These are phyloP conservation scores for Lipomyces sp. DNA, from an alignment of 805 yeast genomes.

Conservation along the genomic window DNA sequence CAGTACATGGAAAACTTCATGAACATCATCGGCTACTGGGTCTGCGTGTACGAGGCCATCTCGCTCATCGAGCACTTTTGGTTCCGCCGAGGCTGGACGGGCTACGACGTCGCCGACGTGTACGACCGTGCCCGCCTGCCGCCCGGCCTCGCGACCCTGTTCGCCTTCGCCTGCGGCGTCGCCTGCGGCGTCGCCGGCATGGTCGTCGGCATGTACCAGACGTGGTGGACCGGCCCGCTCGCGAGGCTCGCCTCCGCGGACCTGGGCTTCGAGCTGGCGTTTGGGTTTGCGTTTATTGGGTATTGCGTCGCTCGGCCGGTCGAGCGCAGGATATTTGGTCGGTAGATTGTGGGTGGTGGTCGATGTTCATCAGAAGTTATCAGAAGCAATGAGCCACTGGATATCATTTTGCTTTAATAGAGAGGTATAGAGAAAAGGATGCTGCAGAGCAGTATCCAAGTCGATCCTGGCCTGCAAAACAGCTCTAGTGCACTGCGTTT, in stretches of 20 bases:
- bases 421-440: too few relatives aligned
- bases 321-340: conserved; percentile 59
- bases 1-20: conserved; percentile 78
- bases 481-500: too few relatives aligned
- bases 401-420: too few relatives aligned
- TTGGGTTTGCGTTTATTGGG: conserved; percentile 61
- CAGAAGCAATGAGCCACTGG: too few relatives aligned
- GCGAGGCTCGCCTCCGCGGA: conserved; percentile 69
- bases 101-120: conserved; percentile 62
- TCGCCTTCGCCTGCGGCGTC: too few relatives aligned
- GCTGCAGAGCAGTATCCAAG: too few relatives aligned
- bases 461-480: too few relatives aligned
- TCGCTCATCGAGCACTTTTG: conserved; percentile 78
- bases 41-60: conserved; percentile 78
- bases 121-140: conserved; percentile 59
- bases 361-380: too few relatives aligned
- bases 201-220: conserved; percentile 82
- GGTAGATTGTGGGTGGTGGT: conserved; percentile 18
- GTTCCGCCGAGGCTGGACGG: conserved; percentile 56
- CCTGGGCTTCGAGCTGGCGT: conserved; percentile 78
- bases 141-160: conserved; percentile 70
- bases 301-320: conserved; percentile 58
- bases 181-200: conserved; percentile 83
- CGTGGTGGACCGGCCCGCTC: conserved; percentile 75
- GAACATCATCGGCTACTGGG: conserved; percentile 88